Evolutionary conservation across 2,329 filamentous ascomycete species (phyloP).

Genomic region (Colletotrichum graminicola): DNA sequence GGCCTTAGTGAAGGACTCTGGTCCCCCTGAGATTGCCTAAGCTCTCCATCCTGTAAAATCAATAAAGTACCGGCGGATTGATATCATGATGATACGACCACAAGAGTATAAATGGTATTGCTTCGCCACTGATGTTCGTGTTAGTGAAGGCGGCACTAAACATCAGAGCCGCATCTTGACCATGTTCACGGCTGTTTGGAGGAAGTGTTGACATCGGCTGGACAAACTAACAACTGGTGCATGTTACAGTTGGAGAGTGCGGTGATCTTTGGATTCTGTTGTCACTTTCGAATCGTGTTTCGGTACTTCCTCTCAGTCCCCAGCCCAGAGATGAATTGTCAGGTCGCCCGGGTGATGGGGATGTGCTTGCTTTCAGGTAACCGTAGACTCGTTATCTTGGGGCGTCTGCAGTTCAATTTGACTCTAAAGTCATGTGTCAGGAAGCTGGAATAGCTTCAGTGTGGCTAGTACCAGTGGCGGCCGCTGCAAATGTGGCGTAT

Average conservation of each 20-base stretch:
- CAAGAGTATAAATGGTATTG: background rate
- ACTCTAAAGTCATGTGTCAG: too few species aligned
- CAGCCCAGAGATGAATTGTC: conserved; percentile 40
- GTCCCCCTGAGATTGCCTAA: conserved; percentile 46
- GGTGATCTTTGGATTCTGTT: conserved; percentile 63
- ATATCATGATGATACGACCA: conserved; percentile 43
- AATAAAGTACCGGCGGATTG: conserved; percentile 49
- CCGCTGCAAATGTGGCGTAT: too few species aligned
- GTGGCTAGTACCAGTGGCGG: too few species aligned
- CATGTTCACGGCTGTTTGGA: conserved; percentile 51
- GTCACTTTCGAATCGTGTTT: conserved; percentile 54
- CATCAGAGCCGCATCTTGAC: conserved; percentile 51
- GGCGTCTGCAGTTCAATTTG: too few species aligned
- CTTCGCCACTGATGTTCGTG: conserved; percentile 52
- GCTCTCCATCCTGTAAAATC: background rate
- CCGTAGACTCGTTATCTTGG: too few species aligned
- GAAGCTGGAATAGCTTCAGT: too few species aligned
- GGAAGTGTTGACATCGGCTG: conserved; percentile 43
- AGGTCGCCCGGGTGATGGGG: too few species aligned
- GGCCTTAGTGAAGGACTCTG: conserved; percentile 54
- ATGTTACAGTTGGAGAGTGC: conserved; percentile 62
- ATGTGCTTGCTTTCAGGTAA: too few species aligned
- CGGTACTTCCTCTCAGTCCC: conserved; percentile 52
- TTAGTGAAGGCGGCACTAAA: conserved; percentile 54
- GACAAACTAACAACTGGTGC: conserved; percentile 37